Evolutionary conservation across 2,329 filamentous ascomycete genomes (phyloP).

Genomic region (Zymoseptoria tritici): DNA sequence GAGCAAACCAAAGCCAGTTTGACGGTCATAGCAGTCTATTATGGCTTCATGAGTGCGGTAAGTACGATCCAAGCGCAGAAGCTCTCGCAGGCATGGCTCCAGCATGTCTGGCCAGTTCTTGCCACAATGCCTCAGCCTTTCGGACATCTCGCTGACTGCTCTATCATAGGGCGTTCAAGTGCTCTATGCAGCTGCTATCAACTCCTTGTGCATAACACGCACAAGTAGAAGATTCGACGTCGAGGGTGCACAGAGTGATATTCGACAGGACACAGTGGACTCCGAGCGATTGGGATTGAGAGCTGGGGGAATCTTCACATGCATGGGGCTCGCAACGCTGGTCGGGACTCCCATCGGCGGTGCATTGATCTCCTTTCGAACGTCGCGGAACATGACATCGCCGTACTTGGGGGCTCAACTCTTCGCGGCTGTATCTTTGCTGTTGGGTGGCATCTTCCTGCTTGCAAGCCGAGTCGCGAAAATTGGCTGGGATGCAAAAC

Average conservation of each 20-base stretch:
- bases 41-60: slow-evolving; percentile 26
- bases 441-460: slow-evolving; percentile 18
- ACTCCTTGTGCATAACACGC: slow-evolving; percentile 13
- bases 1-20: slow-evolving; percentile 11
- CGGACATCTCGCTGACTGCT: too few species aligned
- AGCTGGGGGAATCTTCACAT: slow-evolving; percentile 20
- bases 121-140: too few species aligned
- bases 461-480: slow-evolving; percentile 18
- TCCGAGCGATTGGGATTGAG: slow-evolving; percentile 19
- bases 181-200: slow-evolving; percentile 23
- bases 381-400: slow-evolving; percentile 8
- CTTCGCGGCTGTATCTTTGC: slow-evolving; percentile 17
- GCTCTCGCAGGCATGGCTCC: too few species aligned
- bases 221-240: neutral
- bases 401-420: slow-evolving; percentile 20
- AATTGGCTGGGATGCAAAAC: slow-evolving; percentile 16
- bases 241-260: neutral
- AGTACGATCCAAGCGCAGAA: too few species aligned
- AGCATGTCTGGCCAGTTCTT: too few species aligned
- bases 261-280: neutral
- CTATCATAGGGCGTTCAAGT: slow-evolving; percentile 21
- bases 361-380: slow-evolving; percentile 16
- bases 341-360: slow-evolving; percentile 23
- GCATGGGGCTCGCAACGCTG: slow-evolving; percentile 19
- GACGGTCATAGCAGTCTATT: slow-evolving; percentile 26